These are phyloP conservation scores for Ustilago sp. DNA, from an alignment of 1,284 basidiomycete species.

Conservation along the genomic window DNA sequence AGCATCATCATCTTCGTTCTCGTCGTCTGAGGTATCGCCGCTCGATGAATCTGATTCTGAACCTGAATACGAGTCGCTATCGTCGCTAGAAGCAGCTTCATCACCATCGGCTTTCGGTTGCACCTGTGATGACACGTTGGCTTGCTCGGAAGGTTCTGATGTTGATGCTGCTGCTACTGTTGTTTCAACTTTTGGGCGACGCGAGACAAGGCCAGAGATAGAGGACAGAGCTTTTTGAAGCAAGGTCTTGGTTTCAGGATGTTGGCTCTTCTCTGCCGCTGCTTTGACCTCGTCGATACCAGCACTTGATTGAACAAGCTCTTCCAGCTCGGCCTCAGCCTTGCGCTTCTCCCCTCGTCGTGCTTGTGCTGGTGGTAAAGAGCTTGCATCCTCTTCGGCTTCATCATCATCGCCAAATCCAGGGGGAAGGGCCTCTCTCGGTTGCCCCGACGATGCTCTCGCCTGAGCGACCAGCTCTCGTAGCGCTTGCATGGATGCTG, in stretches of 20 bases:
- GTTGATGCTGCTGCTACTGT: constrained; percentile 6
- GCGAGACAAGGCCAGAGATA: constrained; percentile 37
- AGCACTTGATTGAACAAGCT: constrained; percentile 15
- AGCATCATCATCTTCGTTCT: constrained; percentile 22
- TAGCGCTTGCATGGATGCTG: constrained; percentile 37
- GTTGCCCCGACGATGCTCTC: constrained; percentile 36
- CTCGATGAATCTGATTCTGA: constrained; percentile 30
- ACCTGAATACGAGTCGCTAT: constrained; percentile 19
- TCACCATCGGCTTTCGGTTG: constrained; percentile 2
- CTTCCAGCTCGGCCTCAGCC: constrained; percentile 42
- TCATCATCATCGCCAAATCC: constrained; percentile 41
- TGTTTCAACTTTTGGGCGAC: constrained; percentile 22
- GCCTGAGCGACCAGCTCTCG: constrained; percentile 50
- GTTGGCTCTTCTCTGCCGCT: constrained; percentile 40
- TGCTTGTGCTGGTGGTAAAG: constrained; percentile 3
- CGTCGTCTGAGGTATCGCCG: constrained; percentile 37
- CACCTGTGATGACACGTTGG: not conserved
- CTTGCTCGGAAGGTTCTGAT: not conserved
- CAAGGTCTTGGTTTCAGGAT: constrained; percentile 36
- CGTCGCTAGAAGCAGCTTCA: constrained; percentile 13
- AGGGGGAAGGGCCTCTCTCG: constrained; percentile 37
- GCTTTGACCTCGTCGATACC: constrained; percentile 39
- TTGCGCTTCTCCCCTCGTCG: constrained; percentile 35
- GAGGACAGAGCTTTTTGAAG: constrained; percentile 43
- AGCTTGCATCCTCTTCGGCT: not conserved